Evolutionary conservation across 2,329 filamentous ascomycete species (phyloP).

Genomic region (Pestalotiopsis sp.): DNA sequence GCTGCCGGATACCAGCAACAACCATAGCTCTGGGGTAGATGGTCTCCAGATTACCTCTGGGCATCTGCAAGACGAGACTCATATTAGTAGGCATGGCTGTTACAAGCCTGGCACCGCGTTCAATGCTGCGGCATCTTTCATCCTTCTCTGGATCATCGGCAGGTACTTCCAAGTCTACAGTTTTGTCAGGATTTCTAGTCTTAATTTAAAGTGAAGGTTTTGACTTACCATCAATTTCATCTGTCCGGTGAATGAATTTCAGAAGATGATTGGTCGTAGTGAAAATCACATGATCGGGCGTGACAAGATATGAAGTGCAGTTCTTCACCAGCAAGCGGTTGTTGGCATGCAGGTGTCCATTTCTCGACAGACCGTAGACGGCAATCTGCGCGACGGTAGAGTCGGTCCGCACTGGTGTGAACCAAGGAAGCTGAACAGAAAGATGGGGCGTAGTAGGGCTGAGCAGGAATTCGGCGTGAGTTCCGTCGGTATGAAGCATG

Average conservation of each 20-base stretch:
- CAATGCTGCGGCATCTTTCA: conserved; percentile 88
- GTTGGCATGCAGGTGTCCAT: conserved; percentile 80
- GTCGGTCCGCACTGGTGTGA: conserved; percentile 47
- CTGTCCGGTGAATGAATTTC: conserved; percentile 86
- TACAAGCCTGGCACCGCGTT: conserved; percentile 84
- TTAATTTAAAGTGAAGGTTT: conserved; percentile 4
- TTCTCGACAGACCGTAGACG: conserved; percentile 69
- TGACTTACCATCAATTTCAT: conserved; percentile 59
- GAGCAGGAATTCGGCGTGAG: conserved; percentile 25
- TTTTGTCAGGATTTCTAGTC: neutral
- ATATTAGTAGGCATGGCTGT: conserved; percentile 89
- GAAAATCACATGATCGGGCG: conserved; percentile 81
- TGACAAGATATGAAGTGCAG: conserved; percentile 88
- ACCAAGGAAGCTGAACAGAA: conserved; percentile 54
- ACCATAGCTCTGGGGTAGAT: conserved; percentile 93
- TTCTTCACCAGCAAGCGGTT: conserved; percentile 76
- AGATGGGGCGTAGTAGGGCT: conserved; percentile 35
- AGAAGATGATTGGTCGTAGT: conserved; percentile 91
- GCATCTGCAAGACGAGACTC: conserved; percentile 89
- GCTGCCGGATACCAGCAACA: conserved; percentile 81
- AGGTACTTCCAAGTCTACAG: conserved; percentile 78
- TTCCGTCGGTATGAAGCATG: conserved; percentile 1
- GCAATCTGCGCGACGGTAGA: conserved; percentile 41
- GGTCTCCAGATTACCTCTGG: conserved; percentile 91
- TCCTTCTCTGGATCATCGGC: conserved; percentile 88